Conservation (phyloP, 2,329 filamentous ascomycete species). For the Tolypocladium paradoxum region DNA sequence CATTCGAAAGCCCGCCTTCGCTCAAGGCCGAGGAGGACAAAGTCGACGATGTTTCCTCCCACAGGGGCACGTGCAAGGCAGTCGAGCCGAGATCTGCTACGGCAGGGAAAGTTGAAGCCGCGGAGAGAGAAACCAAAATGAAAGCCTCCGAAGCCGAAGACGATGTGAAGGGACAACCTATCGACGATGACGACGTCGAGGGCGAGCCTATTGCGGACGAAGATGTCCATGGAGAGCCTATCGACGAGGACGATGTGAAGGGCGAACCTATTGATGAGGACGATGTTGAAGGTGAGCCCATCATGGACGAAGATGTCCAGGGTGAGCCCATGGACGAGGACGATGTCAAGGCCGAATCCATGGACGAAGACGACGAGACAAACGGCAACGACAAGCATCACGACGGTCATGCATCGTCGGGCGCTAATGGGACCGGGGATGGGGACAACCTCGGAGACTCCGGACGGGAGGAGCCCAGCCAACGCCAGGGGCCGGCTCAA, state of each 20-base stretch:
- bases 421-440: neutral
- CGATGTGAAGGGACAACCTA: conserved; percentile 31
- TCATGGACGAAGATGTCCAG: conserved; percentile 22
- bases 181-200: conserved; percentile 38
- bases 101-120: conserved; percentile 7
- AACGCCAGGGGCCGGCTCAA: neutral
- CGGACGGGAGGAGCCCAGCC: neutral
- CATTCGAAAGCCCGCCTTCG: conserved; percentile 60
- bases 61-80: conserved; percentile 37
- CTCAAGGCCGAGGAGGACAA: conserved; percentile 19
- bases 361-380: conserved; percentile 32
- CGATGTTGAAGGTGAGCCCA: conserved; percentile 35
- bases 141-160: conserved; percentile 28
- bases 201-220: conserved; percentile 30
- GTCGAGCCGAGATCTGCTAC: conserved; percentile 27
- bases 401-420: neutral
- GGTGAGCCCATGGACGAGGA: conserved; percentile 32
- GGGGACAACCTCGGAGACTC: neutral
- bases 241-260: conserved; percentile 29
- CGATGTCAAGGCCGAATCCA: conserved; percentile 26
- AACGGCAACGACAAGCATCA: conserved; percentile 19
- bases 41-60: conserved; percentile 12
- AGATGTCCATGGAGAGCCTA: conserved; percentile 35
- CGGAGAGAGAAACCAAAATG: conserved; percentile 28
- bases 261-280: conserved; percentile 34